Evolutionary conservation across 768 basidiomycete genomes (phyloP).

Genomic region (Cystofilobasidium capitatum): DNA sequence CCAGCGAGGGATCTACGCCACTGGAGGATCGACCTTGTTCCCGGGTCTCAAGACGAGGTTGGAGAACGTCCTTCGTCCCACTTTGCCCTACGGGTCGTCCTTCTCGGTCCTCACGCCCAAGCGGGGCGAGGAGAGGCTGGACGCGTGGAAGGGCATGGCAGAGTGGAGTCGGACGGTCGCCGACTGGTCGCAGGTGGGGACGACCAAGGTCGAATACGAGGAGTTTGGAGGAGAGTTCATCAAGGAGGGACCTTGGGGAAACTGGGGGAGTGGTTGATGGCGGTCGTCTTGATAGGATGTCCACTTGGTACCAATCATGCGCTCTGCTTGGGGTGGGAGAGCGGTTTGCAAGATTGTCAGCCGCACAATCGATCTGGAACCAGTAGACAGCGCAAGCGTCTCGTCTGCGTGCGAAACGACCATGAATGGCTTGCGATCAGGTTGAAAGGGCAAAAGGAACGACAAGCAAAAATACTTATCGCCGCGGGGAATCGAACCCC

Average conservation of each 20-base stretch:
- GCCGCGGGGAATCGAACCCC: too few relatives aligned
- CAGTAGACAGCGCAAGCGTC: too few relatives aligned
- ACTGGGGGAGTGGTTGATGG: neutral
- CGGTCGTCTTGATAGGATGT: too few relatives aligned
- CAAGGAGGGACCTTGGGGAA: neutral
- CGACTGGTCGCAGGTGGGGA: constrained; percentile 46
- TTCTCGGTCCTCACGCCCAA: constrained; percentile 55
- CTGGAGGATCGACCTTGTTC: constrained; percentile 68
- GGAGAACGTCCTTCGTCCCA: constrained; percentile 63
- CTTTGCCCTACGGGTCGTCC: constrained; percentile 71
- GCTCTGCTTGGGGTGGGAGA: too few relatives aligned
- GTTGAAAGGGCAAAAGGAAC: too few relatives aligned
- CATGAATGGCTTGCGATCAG: too few relatives aligned
- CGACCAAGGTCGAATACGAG: constrained; percentile 73
- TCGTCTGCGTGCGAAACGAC: too few relatives aligned
- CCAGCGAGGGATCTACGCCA: constrained; percentile 79
- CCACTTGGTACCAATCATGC: too few relatives aligned
- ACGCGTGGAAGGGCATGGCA: constrained; percentile 93
- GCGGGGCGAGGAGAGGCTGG: constrained; percentile 52
- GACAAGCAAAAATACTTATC: too few relatives aligned
- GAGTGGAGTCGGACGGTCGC: constrained; percentile 43
- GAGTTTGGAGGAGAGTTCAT: constrained; percentile 67
- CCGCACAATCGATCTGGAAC: too few relatives aligned
- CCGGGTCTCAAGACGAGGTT: constrained; percentile 61
- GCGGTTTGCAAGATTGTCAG: too few relatives aligned